These are phyloP conservation scores for Boletellus dicymbophilus DNA, from an alignment of 1,284 basidiomycete genomes.

Conservation along the genomic window DNA sequence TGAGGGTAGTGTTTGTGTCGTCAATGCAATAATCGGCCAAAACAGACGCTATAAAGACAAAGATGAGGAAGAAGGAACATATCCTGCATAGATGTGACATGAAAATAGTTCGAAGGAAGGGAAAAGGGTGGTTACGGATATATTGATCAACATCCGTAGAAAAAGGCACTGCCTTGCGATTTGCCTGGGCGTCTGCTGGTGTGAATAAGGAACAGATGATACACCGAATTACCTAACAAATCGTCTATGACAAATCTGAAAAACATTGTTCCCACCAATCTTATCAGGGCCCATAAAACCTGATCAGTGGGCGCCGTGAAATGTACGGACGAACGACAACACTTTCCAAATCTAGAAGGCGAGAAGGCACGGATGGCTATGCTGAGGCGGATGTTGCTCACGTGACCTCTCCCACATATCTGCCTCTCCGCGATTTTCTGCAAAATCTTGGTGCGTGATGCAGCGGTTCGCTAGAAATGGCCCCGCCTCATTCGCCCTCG, in stretches of 20 bases:
- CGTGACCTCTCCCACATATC: no score
- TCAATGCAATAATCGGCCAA: slow-evolving; percentile 25
- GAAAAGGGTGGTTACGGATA: neutral
- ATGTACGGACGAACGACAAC: neutral
- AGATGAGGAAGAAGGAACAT: slow-evolving; percentile 1
- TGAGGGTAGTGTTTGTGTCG: slow-evolving; percentile 24
- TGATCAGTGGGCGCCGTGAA: no score
- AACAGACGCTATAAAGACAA: slow-evolving; percentile 1
- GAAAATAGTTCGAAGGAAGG: neutral
- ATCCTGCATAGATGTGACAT: neutral
- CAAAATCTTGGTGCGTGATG: slow-evolving; percentile 9
- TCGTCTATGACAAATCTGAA: no score
- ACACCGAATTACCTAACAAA: no score
- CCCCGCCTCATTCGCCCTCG: slow-evolving; percentile 13
- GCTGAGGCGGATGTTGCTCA: no score
- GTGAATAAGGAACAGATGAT: no score
- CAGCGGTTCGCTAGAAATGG: slow-evolving; percentile 17
- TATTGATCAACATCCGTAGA: neutral
- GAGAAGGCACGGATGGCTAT: neutral
- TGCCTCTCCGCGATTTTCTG: slow-evolving; percentile 18
- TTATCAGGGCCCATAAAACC: no score
- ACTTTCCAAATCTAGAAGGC: slow-evolving; percentile 11
- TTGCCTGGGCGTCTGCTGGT: neutral
- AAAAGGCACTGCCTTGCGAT: neutral
- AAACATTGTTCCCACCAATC: no score